Percentiles rank a stretch among this genome's conserved stretches.
Conservation (phyloP, 176 grass and related monocot species). For the Ananas comosus region DNA sequence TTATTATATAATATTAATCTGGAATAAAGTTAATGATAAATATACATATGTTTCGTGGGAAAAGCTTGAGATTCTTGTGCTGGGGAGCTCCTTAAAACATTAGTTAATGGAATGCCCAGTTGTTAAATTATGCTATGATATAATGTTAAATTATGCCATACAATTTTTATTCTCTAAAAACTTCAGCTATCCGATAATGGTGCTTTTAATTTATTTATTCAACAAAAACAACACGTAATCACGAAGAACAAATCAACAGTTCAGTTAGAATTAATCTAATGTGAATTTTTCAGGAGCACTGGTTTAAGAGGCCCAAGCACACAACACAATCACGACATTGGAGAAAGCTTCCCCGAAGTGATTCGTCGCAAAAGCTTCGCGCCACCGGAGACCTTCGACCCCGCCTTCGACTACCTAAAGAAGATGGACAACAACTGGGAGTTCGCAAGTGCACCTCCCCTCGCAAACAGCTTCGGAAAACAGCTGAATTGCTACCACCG, state of each 20-base stretch:
- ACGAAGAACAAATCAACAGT: not conserved
- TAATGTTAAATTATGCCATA: no score
- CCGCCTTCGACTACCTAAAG: constrained; percentile 84
- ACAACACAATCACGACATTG: constrained; percentile 39
- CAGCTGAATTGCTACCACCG: constrained; percentile 21
- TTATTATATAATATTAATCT: no score
- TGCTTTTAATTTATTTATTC: no score
- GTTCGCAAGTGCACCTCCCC: constrained; percentile 28
- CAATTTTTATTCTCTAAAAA: no score
- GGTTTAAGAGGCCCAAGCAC: constrained; percentile 37
- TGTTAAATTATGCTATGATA: no score
- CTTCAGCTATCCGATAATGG: no score
- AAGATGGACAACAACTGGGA: constrained; percentile 50
- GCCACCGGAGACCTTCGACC: constrained; percentile 44
- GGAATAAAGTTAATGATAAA: no score
- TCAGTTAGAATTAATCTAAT: not conserved
- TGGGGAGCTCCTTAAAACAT: no score
- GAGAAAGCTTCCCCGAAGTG: constrained; percentile 63
- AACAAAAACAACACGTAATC: no score
- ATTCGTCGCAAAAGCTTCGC: constrained; percentile 54
- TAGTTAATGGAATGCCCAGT: no score
- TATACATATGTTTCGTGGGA: not conserved
- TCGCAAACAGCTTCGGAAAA: constrained; percentile 30
- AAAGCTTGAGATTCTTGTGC: not conserved
- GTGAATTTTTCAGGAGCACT: constrained; percentile 27